Base-by-base conservation (phyloP, 1,284 basidiomycete species). In the Cutaneotrichosporon cyanovorans region DNA sequence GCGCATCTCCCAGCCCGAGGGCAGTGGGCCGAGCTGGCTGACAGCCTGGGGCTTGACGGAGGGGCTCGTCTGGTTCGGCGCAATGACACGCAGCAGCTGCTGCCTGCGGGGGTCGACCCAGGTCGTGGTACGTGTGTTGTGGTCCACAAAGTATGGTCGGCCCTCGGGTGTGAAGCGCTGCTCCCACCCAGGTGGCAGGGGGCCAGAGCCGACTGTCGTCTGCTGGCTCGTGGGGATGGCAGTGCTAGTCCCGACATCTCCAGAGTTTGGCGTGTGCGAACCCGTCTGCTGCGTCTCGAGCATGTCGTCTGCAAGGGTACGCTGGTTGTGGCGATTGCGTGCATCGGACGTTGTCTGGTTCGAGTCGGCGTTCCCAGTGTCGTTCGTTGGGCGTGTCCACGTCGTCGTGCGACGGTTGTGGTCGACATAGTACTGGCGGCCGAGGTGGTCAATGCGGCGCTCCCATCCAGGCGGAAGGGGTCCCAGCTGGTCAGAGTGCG, bases 91-190 rank as follows among this genome's bases (percentile, higher is more conserved):
- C 39, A 84, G 77, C 49, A 91, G 79, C 46, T 87, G 87, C 69
- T 85, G 83, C 19, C 90, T 83, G 33, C 93, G 83, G 4, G 95
- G 95, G 69, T 99, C 95, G 25, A 90, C 90, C 93, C 93, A 98
- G 19, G 93, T 97, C 15, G 93, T 97, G 30, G 91, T 95, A 21
- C 95, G 82, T 0, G 89, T 91, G 67, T 88, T 88, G 75, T 95
- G 90, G 64, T 93, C 88, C 30, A 98, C 92, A 67, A 95, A 97
- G 76, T 97, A 98, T 1, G 93, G 89, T 39, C 95, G 79, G 5
- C 93, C 93, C 72, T 97, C 91, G n/a, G 92, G 85, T 1, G 92
- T 97, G 63, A 88, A 85, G 33, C 93, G 83, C 72, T 98, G 93
- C 72, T 98, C 95, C 95, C 95, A 98, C 15, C 93, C 95, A 16